These are phyloP conservation scores for Saccharomycodes ludwigii DNA, from an alignment of 805 yeast species.

Conservation along the genomic window DNA sequence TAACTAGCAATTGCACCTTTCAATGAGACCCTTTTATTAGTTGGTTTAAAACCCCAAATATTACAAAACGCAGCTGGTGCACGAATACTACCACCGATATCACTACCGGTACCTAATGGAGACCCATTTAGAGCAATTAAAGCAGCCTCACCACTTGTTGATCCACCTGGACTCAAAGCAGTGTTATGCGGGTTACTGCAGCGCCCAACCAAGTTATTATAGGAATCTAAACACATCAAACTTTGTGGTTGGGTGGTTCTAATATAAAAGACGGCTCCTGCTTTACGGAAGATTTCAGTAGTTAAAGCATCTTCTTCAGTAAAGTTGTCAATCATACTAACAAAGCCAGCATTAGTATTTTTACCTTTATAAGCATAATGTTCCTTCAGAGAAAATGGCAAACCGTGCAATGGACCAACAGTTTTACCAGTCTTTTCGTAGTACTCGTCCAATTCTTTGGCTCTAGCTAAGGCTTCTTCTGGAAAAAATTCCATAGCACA, in stretches of 20 bases:
- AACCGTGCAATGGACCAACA: conserved; percentile 57
- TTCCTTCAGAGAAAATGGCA: conserved; percentile 58
- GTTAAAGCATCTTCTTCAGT: conserved; percentile 35
- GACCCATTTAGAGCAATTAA: conserved; percentile 47
- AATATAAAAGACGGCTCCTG: conserved; percentile 52
- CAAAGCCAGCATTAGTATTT: conserved; percentile 50
- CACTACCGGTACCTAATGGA: conserved; percentile 54
- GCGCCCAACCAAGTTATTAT: conserved; percentile 47
- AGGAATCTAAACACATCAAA: conserved; percentile 56
- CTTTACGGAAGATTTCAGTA: conserved; percentile 31
- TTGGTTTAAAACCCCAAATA: conserved; percentile 49
- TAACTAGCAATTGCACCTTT: conserved; percentile 39
- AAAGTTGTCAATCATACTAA: conserved; percentile 35
- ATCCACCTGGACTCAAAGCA: conserved; percentile 54
- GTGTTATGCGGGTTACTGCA: conserved; percentile 48
- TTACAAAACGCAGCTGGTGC: conserved; percentile 59
- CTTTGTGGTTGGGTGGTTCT: conserved; percentile 62
- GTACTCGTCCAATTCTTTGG: conserved; percentile 44
- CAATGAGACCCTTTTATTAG: conserved; percentile 36
- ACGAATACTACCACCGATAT: conserved; percentile 62
- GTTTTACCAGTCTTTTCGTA: conserved; percentile 34
- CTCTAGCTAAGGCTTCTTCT: conserved; percentile 47
- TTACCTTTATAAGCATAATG: conserved; percentile 43
- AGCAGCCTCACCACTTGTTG: conserved; percentile 65
- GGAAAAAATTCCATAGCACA: conserved; percentile 51